phyloP scores from a whole-genome alignment of 768 basidiomycete species.

The Xerocomellus chrysenteron region DNA sequence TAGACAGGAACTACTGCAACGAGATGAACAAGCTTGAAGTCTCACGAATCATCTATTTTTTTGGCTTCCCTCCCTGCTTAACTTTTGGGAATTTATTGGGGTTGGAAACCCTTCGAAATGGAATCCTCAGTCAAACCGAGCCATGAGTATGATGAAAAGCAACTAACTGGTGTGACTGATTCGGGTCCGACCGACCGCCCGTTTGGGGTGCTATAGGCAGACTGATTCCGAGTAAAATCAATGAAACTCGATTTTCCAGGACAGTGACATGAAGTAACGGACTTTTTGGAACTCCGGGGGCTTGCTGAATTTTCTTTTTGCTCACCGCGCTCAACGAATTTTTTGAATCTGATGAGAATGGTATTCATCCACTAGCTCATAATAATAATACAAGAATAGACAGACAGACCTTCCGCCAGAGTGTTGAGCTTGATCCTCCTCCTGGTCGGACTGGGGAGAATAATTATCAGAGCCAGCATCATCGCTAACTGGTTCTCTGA shows the following conservation, averaged over 20 bases:
- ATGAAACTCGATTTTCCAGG: not conserved
- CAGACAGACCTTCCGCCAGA: not conserved
- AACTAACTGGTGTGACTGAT: not conserved
- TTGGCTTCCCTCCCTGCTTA: not conserved
- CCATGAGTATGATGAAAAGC: not conserved
- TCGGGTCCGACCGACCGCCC: not conserved
- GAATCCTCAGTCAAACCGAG: not conserved
- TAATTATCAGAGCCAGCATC: not conserved
- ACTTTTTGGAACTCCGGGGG: not conserved
- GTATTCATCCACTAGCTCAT: too few species aligned
- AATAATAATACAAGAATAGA: not conserved
- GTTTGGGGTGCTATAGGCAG: too few species aligned
- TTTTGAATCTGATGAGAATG: not conserved
- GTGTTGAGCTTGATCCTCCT: not conserved
- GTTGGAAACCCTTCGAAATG: not conserved
- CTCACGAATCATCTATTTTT: not conserved
- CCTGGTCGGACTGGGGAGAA: not conserved
- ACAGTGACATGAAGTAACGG: not conserved
- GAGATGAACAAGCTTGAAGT: not conserved
- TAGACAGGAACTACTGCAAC: not conserved
- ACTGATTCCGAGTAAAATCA: too few species aligned
- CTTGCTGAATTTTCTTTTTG: accelerated
- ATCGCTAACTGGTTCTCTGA: too few species aligned
- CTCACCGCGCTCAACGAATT: constrained; percentile 9
- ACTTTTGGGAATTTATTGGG: not conserved